Conservation (phyloP, 768 basidiomycete genomes). For the Termitomyces sp. region DNA sequence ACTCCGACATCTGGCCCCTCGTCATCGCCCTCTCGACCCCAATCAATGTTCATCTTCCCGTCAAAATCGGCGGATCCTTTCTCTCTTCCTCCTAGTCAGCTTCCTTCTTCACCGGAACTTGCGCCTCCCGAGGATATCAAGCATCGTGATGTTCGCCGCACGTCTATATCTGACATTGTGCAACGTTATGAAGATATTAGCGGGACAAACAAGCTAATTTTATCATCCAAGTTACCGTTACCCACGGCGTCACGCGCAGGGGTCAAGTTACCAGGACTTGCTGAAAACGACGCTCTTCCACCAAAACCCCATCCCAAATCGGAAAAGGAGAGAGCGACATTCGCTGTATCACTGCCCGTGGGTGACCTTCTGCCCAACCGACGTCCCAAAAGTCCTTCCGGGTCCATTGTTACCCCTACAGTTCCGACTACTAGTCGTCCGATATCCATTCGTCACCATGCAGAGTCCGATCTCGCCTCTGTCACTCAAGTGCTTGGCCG, state of each 20-base stretch:
- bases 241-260: conserved; percentile 21
- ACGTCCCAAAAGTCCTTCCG: conserved; percentile 8
- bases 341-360: conserved; percentile 1
- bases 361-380: conserved; percentile 4
- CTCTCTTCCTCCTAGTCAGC: conserved; percentile 13
- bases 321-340: conserved; percentile 5
- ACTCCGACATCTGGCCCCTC: conserved; percentile 11
- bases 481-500: conserved; percentile 1
- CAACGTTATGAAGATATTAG: conserved; percentile 73
- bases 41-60: conserved; percentile 77
- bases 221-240: conserved; percentile 21
- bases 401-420: not conserved
- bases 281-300: conserved; percentile 10
- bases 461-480: not conserved
- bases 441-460: conserved; percentile 1
- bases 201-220: conserved; percentile 24
- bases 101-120: conserved; percentile 28
- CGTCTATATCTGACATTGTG: conserved; percentile 85
- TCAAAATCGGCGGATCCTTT: conserved; percentile 39
- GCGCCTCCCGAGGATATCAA: conserved; percentile 41
- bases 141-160: conserved; percentile 45
- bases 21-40: conserved; percentile 50
- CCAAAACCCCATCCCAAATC: not conserved
- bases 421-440: not conserved
- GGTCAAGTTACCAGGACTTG: conserved; percentile 5